These are phyloP conservation scores for Metschnikowia dekortorum DNA, from an alignment of 805 yeast species.

Conservation along the genomic window DNA sequence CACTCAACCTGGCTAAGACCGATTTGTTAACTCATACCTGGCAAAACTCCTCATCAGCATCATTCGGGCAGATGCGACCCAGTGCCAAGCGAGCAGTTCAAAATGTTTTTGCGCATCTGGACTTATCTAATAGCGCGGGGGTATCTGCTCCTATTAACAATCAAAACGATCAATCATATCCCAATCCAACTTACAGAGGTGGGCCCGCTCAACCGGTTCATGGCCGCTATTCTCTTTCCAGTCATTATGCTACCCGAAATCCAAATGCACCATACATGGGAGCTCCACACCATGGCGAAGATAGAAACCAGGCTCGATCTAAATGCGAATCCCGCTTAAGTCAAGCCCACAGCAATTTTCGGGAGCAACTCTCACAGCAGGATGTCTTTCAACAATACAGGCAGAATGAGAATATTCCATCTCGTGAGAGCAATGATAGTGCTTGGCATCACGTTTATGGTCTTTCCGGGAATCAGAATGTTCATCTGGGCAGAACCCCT, in stretches of 20 bases:
- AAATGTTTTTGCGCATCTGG: not conserved
- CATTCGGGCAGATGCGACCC: not conserved
- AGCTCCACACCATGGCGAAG: not conserved
- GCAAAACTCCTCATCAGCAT: not conserved
- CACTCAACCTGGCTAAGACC: not conserved
- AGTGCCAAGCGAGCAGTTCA: not conserved
- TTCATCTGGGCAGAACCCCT: not conserved
- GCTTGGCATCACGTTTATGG: not conserved
- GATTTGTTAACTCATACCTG: not conserved
- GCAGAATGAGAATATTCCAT: not conserved
- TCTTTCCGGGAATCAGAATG: not conserved
- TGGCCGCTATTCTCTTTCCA: not conserved
- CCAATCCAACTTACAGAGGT: not conserved
- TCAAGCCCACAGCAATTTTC: not conserved
- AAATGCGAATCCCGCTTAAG: not conserved
- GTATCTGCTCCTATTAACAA: not conserved
- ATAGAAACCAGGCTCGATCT: not conserved
- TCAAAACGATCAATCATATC: not conserved
- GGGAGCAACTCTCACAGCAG: not conserved
- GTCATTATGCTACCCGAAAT: not conserved
- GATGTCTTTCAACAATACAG: not conserved
- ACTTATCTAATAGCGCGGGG: not conserved
- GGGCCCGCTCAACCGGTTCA: not conserved
- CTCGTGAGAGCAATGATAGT: not conserved
- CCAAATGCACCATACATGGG: not conserved